Evolutionary conservation across 306 rosid genomes (phyloP).

Genomic region (Fragaria vesca): DNA sequence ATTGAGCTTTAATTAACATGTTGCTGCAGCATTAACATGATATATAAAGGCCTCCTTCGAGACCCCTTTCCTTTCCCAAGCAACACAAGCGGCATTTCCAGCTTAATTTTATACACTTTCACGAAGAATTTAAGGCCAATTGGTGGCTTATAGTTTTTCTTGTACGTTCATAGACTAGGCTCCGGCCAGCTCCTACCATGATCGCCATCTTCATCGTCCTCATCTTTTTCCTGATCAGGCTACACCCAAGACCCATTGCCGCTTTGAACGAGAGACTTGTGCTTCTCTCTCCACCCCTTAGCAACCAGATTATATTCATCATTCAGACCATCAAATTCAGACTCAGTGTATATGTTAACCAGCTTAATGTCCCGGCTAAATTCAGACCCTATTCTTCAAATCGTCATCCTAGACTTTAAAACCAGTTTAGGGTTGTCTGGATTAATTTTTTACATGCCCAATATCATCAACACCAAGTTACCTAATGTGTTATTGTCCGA

Average conservation of each 20-base stretch:
- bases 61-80: not conserved
- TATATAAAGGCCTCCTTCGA: not conserved
- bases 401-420: too few species aligned
- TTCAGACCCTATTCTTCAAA: too few species aligned
- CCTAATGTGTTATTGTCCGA: too few species aligned
- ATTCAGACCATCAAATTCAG: not conserved
- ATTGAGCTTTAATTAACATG: not conserved
- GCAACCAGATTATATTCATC: conserved; percentile 13
- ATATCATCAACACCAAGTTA: too few species aligned
- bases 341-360: conserved; percentile 12
- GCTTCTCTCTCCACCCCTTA: conserved; percentile 18
- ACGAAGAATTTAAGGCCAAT: not conserved
- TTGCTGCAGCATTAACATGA: not conserved
- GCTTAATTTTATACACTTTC: not conserved
- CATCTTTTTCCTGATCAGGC: conserved; percentile 4
- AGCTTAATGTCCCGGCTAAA: conserved; percentile 3
- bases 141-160: not conserved
- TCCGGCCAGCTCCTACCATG: not conserved
- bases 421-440: too few species aligned
- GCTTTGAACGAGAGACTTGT: conserved; percentile 21
- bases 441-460: too few species aligned
- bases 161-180: not conserved
- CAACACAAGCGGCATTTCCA: not conserved
- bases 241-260: conserved; percentile 22
- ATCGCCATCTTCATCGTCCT: not conserved